Conservation (phyloP, 1,139 yeast species). For the Blastobotrys proliferans region DNA sequence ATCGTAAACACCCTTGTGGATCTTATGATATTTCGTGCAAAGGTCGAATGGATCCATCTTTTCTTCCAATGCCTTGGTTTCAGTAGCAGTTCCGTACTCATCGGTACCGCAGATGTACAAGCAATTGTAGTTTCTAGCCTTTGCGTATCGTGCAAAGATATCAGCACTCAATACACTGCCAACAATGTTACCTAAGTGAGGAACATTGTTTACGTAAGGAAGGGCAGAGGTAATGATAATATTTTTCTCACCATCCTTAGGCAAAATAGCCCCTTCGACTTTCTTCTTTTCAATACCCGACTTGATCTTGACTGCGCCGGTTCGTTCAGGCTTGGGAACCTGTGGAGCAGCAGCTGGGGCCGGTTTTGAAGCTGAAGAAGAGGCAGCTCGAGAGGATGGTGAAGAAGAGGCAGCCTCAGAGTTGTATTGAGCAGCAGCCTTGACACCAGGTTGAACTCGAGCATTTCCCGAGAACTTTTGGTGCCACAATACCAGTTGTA, state of each 20-base stretch:
- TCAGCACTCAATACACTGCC: conserved; percentile 96
- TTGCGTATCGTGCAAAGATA: conserved; percentile 85
- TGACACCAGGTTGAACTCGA: conserved; percentile 26
- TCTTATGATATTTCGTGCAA: conserved; percentile 82
- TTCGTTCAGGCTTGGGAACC: conserved; percentile 50
- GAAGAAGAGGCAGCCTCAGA: conserved; percentile 10
- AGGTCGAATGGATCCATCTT: conserved; percentile 80
- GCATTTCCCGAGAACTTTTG: conserved; percentile 29
- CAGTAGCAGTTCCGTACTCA: conserved; percentile 99
- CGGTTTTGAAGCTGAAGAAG: conserved; percentile 36
- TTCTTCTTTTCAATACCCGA: conserved; percentile 36
- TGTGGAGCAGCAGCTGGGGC: conserved; percentile 36
- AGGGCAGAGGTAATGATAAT: conserved; percentile 90
- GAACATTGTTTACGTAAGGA: conserved; percentile 97
- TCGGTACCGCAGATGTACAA: conserved; percentile 94
- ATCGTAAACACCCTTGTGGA: conserved; percentile 86
- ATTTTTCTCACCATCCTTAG: conserved; percentile 74
- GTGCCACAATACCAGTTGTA: conserved; percentile 33
- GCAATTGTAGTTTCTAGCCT: conserved; percentile 83
- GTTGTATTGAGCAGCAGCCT: conserved; percentile 15
- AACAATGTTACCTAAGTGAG: conserved; percentile 94
- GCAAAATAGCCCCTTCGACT: conserved; percentile 32
- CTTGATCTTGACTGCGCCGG: conserved; percentile 48
- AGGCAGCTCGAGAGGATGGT: conserved; percentile 11
- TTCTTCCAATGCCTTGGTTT: conserved; percentile 95